Conservation (phyloP, 306 rosid genomes). For the Notholithocarpus densiflorus region DNA sequence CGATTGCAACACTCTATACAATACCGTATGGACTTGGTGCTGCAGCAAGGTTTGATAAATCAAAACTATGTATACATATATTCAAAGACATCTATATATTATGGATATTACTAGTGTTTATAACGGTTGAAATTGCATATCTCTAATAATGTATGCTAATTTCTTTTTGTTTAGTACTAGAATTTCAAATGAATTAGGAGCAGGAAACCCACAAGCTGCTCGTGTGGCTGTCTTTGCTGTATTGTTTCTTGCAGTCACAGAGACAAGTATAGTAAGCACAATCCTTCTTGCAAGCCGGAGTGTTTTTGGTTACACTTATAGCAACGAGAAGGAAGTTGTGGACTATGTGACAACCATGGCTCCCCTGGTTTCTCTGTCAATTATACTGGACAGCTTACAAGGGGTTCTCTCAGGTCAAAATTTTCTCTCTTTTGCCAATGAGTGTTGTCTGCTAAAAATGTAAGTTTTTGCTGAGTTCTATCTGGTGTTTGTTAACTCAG, state of each 20-base stretch:
- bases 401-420: conserved; percentile 59
- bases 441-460: background rate
- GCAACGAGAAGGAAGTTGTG: conserved; percentile 63
- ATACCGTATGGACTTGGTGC: conserved; percentile 71
- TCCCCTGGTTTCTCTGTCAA: conserved; percentile 53
- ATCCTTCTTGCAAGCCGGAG: conserved; percentile 43
- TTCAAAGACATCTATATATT: background rate
- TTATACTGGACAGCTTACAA: conserved; percentile 52
- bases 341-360: conserved; percentile 65
- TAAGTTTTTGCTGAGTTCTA: background rate
- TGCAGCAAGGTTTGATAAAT: conserved; percentile 52
- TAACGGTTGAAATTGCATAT: background rate
- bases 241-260: conserved; percentile 35
- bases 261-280: conserved; percentile 35
- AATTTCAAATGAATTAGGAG: conserved; percentile 76
- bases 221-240: conserved; percentile 45
- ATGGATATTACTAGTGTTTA: background rate
- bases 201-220: conserved; percentile 57
- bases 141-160: background rate
- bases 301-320: conserved; percentile 53
- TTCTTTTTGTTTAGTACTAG: conserved; percentile 44
- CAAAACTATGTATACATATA: background rate
- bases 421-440: background rate
- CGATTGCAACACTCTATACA: conserved; percentile 44
- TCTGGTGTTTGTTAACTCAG: conserved; percentile 21